Evolutionary conservation across 768 basidiomycete genomes (phyloP).

Genomic region (Lactifluus subvellereus): DNA sequence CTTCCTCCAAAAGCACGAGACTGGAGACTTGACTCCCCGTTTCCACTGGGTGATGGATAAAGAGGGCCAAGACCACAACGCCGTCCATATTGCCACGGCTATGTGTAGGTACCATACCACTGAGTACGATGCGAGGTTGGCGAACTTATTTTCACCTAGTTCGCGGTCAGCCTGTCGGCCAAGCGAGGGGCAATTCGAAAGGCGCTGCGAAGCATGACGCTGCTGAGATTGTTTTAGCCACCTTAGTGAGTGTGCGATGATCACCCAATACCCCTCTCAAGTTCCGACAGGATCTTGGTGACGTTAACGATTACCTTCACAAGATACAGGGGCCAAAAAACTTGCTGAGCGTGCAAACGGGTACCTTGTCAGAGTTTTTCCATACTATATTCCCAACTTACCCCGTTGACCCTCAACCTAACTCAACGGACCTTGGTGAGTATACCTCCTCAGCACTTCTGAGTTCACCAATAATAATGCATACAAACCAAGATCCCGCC

Average conservation of each 20-base stretch:
- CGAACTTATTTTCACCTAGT: background rate
- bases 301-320: constrained; percentile 4
- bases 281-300: background rate
- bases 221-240: background rate
- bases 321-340: no score
- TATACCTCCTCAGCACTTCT: background rate
- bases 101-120: background rate
- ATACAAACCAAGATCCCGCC: background rate
- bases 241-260: background rate
- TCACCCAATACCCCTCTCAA: background rate
- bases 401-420: no score
- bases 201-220: background rate
- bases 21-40: background rate
- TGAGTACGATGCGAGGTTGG: background rate
- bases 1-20: background rate
- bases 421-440: background rate
- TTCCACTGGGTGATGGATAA: background rate
- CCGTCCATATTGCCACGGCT: background rate
- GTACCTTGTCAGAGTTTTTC: no score
- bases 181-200: background rate
- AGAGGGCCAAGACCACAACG: background rate
- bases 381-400: no score
- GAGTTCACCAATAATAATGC: background rate
- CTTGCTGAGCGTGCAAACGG: background rate
- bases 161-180: background rate